phyloP scores from a whole-genome alignment of 768 basidiomycete species.

The Kwoniella heveanensis region DNA sequence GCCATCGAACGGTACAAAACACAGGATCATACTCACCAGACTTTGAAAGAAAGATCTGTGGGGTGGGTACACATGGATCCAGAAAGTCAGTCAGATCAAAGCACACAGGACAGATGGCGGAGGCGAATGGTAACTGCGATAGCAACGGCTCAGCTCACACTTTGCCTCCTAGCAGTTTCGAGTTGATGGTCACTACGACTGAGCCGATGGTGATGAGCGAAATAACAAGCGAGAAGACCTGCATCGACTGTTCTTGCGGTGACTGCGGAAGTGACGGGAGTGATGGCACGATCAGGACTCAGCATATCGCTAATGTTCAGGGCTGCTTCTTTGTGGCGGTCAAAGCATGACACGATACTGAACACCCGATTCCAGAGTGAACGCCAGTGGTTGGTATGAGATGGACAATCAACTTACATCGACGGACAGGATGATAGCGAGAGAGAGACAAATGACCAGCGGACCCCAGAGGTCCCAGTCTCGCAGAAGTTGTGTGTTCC shows the following conservation, averaged over 20 bases:
- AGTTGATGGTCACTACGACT: constrained; percentile 89
- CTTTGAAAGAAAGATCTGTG: constrained; percentile 93
- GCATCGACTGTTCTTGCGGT: constrained; percentile 76
- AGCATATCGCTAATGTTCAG: no score
- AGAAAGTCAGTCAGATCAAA: not conserved
- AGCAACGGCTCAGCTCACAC: constrained; percentile 44
- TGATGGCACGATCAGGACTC: no score
- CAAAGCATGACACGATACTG: no score
- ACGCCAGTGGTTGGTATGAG: no score
- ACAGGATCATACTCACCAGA: constrained; percentile 56
- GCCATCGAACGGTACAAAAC: not conserved
- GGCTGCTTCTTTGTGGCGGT: no score
- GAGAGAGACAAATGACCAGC: constrained; percentile 60
- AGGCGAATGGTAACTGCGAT: no score
- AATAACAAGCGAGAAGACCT: constrained; percentile 90
- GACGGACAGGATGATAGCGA: constrained; percentile 44
- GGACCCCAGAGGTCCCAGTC: constrained; percentile 99
- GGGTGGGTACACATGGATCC: not conserved
- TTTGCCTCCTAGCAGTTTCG: constrained; percentile 66
- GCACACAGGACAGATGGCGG: no score
- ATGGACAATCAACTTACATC: constrained; percentile 36
- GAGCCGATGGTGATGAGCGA: constrained; percentile 90
- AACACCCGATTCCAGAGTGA: no score
- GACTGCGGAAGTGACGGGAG: constrained; percentile 68
- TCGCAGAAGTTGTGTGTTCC: constrained; percentile 80